These are phyloP conservation scores for Fusarium ambrosium DNA, from an alignment of 2,329 filamentous ascomycete species.

Conservation along the genomic window DNA sequence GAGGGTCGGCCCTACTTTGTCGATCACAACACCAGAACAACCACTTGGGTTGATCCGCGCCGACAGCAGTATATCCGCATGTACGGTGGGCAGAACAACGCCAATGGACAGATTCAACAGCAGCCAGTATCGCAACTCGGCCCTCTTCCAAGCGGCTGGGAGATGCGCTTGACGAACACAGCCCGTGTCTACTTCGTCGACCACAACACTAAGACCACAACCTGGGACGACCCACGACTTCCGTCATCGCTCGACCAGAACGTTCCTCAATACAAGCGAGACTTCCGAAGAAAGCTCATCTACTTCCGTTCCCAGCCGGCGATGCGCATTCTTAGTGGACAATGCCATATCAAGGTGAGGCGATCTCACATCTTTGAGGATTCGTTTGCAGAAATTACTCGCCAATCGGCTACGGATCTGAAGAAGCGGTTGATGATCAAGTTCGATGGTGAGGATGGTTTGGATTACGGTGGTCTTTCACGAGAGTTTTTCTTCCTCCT, in stretches of 20 bases:
- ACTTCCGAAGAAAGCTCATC: conserved; percentile 97
- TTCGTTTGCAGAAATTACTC: conserved; percentile 98
- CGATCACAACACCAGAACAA: conserved; percentile 97
- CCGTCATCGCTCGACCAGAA: conserved; percentile 98
- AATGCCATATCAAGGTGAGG: conserved; percentile 98
- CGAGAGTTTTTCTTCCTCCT: conserved; percentile 99
- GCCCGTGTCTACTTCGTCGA: conserved; percentile 99
- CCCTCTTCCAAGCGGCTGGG: conserved; percentile 96
- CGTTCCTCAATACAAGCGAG: conserved; percentile 98
- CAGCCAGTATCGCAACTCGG: conserved; percentile 97
- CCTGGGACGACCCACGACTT: conserved; percentile 96
- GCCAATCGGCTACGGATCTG: conserved; percentile 92
- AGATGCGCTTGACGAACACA: conserved; percentile 99
- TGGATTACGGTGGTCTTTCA: conserved; percentile 97
- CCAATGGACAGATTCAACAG: conserved; percentile 91
- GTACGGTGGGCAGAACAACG: conserved; percentile 90
- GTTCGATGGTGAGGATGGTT: conserved; percentile 97
- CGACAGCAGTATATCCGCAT: conserved; percentile 98
- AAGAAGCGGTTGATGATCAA: conserved; percentile 99
- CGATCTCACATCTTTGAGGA: conserved; percentile 98
- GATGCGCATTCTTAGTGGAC: conserved; percentile 92
- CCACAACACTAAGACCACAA: conserved; percentile 99
- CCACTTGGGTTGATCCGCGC: conserved; percentile 97
- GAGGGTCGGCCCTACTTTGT: conserved; percentile 97
- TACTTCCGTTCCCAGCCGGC: conserved; percentile 99